Percentiles rank a stretch among this genome's conserved stretches.
Conservation (phyloP, 148 eudicot genomes). For the Rhododendron griersonianum region DNA sequence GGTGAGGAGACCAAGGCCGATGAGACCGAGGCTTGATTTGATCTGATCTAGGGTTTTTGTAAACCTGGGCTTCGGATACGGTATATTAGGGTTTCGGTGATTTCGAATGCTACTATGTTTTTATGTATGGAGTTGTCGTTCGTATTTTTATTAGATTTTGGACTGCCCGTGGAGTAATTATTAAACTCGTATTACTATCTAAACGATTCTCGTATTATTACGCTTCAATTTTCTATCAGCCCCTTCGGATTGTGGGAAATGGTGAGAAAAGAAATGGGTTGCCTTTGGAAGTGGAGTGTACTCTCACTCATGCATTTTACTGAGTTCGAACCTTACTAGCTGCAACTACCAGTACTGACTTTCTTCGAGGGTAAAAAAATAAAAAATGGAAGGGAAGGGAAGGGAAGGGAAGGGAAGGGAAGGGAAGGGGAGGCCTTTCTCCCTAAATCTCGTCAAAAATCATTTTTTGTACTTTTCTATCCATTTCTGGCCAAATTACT, state of each 20-base stretch:
- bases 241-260: neutral
- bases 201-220: neutral
- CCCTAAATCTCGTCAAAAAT: neutral
- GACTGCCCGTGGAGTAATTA: neutral
- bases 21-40: slow-evolving; percentile 7
- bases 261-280: neutral
- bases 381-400: no score
- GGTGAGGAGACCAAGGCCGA: slow-evolving; percentile 10
- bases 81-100: slow-evolving; percentile 2
- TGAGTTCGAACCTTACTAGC: neutral
- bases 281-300: neutral
- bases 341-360: no score
- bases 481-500: neutral
- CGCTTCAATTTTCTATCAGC: neutral
- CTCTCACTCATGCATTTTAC: neutral
- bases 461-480: neutral
- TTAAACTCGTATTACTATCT: neutral
- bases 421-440: neutral
- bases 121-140: neutral
- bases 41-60: neutral
- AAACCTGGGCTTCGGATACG: neutral
- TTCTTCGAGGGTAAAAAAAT: no score
- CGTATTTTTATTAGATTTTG: slow-evolving; percentile 4
- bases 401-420: no score
- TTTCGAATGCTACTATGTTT: neutral